A percentile compares a stretch with the other conserved stretches of the same genome.
These are phyloP conservation scores for Pythium coloratum DNA, from an alignment of 352 stramenopile genomes.

Conservation along the genomic window DNA sequence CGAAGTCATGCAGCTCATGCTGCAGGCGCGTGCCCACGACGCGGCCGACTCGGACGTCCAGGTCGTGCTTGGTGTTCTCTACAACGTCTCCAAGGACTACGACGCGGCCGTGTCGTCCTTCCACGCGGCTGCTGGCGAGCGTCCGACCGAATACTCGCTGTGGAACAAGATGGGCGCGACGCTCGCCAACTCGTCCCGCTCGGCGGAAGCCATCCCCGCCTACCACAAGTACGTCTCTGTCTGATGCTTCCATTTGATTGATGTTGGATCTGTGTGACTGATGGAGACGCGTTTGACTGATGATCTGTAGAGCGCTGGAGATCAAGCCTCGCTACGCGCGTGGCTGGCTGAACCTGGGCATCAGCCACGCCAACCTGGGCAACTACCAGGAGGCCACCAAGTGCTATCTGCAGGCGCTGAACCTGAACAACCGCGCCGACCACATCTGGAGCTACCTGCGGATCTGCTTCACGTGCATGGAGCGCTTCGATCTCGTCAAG, in stretches of 20 bases:
- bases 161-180: slow-evolving; percentile 98
- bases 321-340: slow-evolving; percentile 97
- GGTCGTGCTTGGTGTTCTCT: slow-evolving; percentile 95
- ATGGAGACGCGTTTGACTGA: neutral
- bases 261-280: neutral
- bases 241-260: neutral
- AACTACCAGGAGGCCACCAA: slow-evolving; percentile 95
- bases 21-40: slow-evolving; percentile 85
- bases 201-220: slow-evolving; percentile 90
- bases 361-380: slow-evolving; percentile 95
- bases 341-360: slow-evolving; percentile 98
- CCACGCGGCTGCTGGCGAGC: slow-evolving; percentile 69
- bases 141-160: slow-evolving; percentile 94
- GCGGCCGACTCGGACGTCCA: slow-evolving; percentile 74
- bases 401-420: slow-evolving; percentile 96
- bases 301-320: slow-evolving; percentile 76
- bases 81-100: slow-evolving; percentile 97
- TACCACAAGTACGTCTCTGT: slow-evolving; percentile 78
- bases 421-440: slow-evolving; percentile 93
- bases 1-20: slow-evolving; percentile 94
- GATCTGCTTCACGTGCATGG: slow-evolving; percentile 97
- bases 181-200: slow-evolving; percentile 94
- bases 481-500: slow-evolving; percentile 96
- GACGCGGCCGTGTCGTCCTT: slow-evolving; percentile 92
- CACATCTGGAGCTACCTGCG: slow-evolving; percentile 99